Percentiles rank a stretch among this genome's conserved stretches.
phyloP scores from a whole-genome alignment of 805 yeast genomes.

The Myxozyma geophila region DNA sequence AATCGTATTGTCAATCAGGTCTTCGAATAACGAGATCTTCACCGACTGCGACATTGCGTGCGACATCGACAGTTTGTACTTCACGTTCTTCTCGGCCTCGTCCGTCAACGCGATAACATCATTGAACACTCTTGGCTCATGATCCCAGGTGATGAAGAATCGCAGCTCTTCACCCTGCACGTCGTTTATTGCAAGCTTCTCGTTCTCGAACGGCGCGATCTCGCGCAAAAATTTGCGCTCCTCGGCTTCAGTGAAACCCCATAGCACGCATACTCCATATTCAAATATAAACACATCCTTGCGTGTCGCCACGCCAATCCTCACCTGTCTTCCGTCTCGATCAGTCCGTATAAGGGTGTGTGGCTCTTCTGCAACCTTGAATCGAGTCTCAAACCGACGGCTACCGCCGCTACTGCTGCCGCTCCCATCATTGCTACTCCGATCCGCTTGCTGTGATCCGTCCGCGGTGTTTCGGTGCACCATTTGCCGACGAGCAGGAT shows the following conservation, averaged over 20 bases:
- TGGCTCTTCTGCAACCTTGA: neutral
- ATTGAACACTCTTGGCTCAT: slow-evolving; percentile 88
- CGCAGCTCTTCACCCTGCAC: slow-evolving; percentile 94
- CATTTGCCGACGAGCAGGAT: slow-evolving; percentile 1
- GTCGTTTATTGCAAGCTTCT: slow-evolving; percentile 88
- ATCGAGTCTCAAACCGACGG: slow-evolving; percentile 10
- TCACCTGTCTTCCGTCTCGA: slow-evolving; percentile 82
- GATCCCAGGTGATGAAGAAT: slow-evolving; percentile 88
- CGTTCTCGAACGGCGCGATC: slow-evolving; percentile 85
- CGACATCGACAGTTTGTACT: slow-evolving; percentile 89
- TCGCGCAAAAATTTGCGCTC: slow-evolving; percentile 81
- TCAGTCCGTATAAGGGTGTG: slow-evolving; percentile 11
- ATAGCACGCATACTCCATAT: slow-evolving; percentile 94
- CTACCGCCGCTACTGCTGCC: neutral
- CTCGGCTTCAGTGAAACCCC: slow-evolving; percentile 91
- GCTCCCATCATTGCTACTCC: neutral
- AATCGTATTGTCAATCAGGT: slow-evolving; percentile 92
- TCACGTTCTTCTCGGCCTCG: slow-evolving; percentile 85
- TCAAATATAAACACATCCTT: slow-evolving; percentile 89
- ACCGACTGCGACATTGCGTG: slow-evolving; percentile 97
- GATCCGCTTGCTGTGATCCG: slow-evolving; percentile 1
- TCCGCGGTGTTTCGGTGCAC: slow-evolving; percentile 5
- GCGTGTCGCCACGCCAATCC: slow-evolving; percentile 68
- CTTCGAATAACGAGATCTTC: slow-evolving; percentile 93
- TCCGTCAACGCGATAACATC: slow-evolving; percentile 93